Evolutionary conservation across 192 early-diverging fungal species (phyloP), one percentile per base, ranked within the genome.

Genomic region (Backusella tuberculispora): DNA sequence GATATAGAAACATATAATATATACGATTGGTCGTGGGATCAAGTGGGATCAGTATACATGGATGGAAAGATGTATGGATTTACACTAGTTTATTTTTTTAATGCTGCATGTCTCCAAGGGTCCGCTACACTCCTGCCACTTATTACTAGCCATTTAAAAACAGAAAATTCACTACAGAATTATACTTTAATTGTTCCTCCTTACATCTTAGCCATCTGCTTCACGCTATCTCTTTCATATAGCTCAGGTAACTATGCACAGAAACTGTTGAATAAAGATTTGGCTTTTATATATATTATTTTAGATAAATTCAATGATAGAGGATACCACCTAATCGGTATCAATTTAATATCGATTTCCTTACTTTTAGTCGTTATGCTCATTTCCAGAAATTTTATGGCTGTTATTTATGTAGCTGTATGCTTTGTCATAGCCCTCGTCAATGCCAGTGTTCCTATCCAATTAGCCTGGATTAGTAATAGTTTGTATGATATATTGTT

Each of bases 101-200:
- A 64, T 45, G 26, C 63, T 3, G 34, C 53, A 7, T 43, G 64
- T 34, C 38, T 74, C n/a, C 73, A 74, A 74, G 73, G 73, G 17
- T 38, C 65, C 2, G 34, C 47, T 40, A 14, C 46, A 7, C 65
- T 74, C 10, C 13, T 74, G 29, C 63, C 41, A 6, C 24, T 24
- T 9, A 74, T 74, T 38, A 47, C 43, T 2, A 37, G 19, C 38
- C 26, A 66, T 46, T 34, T 74, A 42, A 64, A 63, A 3, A 14
- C 53, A 41, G 43, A 63, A 43, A 65, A 60, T 13, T 21, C 38
- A 5, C 44, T 44, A 21, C 17, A 24, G 10, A 60, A 15, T 0
- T 79, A 85, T 21, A 64, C 71, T 14, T 81, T 85, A 74, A 76
- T 79, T 6, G 77, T 77, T 6, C 84, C 84, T 40, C 81, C 81